These are phyloP conservation scores for Pisolithus microcarpus DNA, from an alignment of 768 basidiomycete species.

Conservation along the genomic window DNA sequence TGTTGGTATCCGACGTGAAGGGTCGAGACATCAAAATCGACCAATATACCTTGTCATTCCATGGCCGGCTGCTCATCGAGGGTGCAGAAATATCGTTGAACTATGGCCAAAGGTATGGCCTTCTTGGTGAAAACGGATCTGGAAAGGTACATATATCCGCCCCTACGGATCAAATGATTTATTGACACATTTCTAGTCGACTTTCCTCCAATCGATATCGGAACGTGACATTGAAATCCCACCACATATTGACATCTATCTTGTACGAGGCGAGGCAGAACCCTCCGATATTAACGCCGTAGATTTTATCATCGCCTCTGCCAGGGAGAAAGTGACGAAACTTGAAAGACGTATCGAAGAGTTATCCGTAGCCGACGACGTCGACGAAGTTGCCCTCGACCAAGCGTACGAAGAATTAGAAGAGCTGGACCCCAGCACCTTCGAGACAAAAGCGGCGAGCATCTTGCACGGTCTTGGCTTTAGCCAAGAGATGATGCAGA, in stretches of 20 bases:
- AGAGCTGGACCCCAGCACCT: constrained; percentile 91
- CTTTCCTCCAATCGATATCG: constrained; percentile 91
- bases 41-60: constrained; percentile 92
- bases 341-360: constrained; percentile 94
- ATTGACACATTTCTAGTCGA: constrained; percentile 51
- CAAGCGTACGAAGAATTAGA: constrained; percentile 92
- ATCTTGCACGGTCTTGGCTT: constrained; percentile 99
- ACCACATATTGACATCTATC: constrained; percentile 93
- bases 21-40: constrained; percentile 97
- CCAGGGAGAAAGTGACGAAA: constrained; percentile 85
- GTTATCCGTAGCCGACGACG: constrained; percentile 78
- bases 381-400: constrained; percentile 86
- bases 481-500: constrained; percentile 84
- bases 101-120: constrained; percentile 89
- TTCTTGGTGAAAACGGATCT: constrained; percentile 96
- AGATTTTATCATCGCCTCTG: constrained; percentile 92
- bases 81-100: constrained; percentile 66
- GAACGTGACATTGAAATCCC: constrained; percentile 95
- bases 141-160: constrained; percentile 67
- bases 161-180: constrained; percentile 1
- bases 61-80: constrained; percentile 79
- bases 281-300: constrained; percentile 94
- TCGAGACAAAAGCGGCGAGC: constrained; percentile 91
- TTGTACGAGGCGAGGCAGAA: constrained; percentile 92
- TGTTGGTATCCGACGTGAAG: constrained; percentile 87